Conservation (phyloP, 1,284 basidiomycete genomes). For the Papiliotrema fonsecae region DNA sequence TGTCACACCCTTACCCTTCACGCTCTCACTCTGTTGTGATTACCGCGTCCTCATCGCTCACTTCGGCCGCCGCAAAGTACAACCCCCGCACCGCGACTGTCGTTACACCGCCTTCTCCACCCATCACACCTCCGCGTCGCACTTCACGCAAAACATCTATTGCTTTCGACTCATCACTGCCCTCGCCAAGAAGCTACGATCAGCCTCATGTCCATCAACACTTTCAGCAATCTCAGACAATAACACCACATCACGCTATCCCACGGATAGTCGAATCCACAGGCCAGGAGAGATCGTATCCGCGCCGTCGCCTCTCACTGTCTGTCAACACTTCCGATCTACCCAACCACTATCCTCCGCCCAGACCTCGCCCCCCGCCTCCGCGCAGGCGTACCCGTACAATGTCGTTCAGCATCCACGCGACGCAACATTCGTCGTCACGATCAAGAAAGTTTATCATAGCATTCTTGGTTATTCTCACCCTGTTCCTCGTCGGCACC, state of each 20-base stretch:
- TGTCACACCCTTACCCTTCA: no score
- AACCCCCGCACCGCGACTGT: neutral
- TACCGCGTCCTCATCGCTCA: neutral
- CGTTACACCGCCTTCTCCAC: neutral
- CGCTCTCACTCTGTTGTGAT: no score
- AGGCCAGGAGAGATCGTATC: neutral
- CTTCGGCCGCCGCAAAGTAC: neutral
- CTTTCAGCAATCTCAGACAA: no score
- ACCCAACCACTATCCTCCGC: neutral
- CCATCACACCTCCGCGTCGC: neutral
- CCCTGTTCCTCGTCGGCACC: constrained; percentile 81
- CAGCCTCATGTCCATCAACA: no score
- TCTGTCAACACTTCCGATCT: neutral
- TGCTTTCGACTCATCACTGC: neutral
- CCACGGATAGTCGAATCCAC: constrained; percentile 2
- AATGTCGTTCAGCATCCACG: constrained; percentile 3
- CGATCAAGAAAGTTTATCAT: constrained; percentile 48
- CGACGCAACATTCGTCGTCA: neutral
- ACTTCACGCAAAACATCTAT: neutral
- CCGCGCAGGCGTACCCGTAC: constrained; percentile 2
- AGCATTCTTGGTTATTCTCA: constrained; percentile 69
- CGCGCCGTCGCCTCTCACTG: constrained; percentile 1
- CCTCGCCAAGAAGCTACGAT: neutral
- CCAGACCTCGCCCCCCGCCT: neutral
- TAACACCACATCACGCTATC: neutral